Evolutionary conservation across 768 basidiomycete genomes (phyloP), one percentile per base, ranked within the genome.

Genomic region (Lepiota brunneoincarnata): DNA sequence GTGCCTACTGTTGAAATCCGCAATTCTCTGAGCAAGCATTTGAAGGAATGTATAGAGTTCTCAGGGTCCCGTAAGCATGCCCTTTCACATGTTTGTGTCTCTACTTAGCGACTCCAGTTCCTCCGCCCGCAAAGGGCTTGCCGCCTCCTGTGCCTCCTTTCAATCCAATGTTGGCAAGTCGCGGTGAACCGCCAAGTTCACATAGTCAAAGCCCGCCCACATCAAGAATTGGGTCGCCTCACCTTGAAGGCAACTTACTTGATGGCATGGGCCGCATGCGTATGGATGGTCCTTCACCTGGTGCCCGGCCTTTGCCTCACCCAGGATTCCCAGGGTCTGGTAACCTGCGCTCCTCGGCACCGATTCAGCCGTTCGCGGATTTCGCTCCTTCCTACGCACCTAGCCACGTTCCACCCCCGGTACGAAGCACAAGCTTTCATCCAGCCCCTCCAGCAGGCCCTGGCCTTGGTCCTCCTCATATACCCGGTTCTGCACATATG

Each of bases 41-140:
- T 99, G 65, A 77, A 74, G 41, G 93, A 93, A 28, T 95, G 92
- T 63, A 89, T 93, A 56, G 86, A 87, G 36, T 91, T 93, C 67
- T 89, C 92, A 26, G 72, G 77, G 23, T 77, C 79, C 31, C 67
- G 93, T 95, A 64, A 68, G 91, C 75, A n/a, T 47, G 24, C 58
- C 42, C 21, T 26, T 35, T 35, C 20, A 6, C 20, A 59, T 34
- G 1, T n/a, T 17, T 18, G 51, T 38, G 21, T 14, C 31, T 44
- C 49, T 37, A 37, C 15, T 51, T 42, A 26, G 10, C 39, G 12
- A 54, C 14, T 36, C 12, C 53, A 86, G 84, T 84, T 46, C 75
- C 82, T 31, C 80, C 80, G 26, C 72, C 75, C 17, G 75, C 81
- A 12, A 87, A 85, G 64, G 81, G 79, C 49, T 81, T 85, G 37